Conservation (phyloP, 2,329 filamentous ascomycete genomes). For the Biscogniauxia marginata region DNA sequence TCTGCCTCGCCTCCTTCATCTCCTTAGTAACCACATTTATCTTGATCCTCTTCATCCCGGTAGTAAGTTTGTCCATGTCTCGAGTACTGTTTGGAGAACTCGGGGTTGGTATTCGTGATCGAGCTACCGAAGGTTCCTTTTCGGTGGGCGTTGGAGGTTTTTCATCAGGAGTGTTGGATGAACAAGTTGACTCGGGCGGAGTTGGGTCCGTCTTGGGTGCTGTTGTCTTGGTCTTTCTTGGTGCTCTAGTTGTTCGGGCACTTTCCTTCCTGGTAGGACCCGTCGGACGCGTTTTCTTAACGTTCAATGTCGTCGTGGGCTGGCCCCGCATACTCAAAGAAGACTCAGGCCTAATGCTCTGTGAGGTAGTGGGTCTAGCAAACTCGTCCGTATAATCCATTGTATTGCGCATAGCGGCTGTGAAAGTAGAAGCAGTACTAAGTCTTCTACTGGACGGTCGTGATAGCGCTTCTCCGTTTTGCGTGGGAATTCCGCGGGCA, state of each 20-base stretch:
- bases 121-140: conserved; percentile 1
- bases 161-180: conserved; percentile 7
- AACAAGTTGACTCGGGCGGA: conserved; percentile 5
- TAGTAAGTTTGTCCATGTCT: conserved; percentile 56
- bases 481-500: conserved; percentile 33
- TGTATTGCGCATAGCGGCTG: conserved; percentile 28
- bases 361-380: conserved; percentile 40
- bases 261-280: conserved; percentile 44
- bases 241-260: conserved; percentile 31
- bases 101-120: conserved; percentile 25
- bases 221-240: conserved; percentile 37
- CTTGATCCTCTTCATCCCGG: conserved; percentile 61
- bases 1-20: conserved; percentile 54
- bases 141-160: conserved; percentile 2
- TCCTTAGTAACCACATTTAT: conserved; percentile 60
- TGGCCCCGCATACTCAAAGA: conserved; percentile 41
- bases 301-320: conserved; percentile 41
- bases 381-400: conserved; percentile 12
- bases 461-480: conserved; percentile 26
- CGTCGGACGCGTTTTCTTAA: conserved; percentile 60
- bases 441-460: conserved; percentile 45
- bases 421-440: conserved; percentile 45
- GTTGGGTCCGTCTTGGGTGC: conserved; percentile 11
- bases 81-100: neutral
- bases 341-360: conserved; percentile 41